Conservation (phyloP, 495 filamentous ascomycete species). For the Rostrohypoxylon terebratum region DNA sequence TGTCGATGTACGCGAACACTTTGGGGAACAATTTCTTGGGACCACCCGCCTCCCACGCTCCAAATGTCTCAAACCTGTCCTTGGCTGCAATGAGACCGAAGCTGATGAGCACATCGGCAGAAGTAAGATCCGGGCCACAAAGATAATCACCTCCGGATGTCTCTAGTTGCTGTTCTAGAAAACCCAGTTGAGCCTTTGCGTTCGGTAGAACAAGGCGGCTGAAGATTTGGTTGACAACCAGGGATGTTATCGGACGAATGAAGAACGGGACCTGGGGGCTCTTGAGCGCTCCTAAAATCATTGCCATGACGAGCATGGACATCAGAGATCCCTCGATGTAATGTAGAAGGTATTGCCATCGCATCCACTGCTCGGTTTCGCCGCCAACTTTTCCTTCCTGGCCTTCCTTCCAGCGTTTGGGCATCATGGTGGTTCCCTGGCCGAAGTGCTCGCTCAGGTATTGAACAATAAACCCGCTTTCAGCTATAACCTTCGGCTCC, state of each 20-base stretch:
- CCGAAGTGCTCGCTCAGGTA: constrained; percentile 82
- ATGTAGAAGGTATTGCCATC: constrained; percentile 83
- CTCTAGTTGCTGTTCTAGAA: constrained; percentile 77
- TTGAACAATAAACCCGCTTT: constrained; percentile 82
- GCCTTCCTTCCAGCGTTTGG: constrained; percentile 69
- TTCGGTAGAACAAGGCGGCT: constrained; percentile 71
- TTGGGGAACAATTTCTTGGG: constrained; percentile 52
- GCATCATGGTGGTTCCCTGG: constrained; percentile 64
- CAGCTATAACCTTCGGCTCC: constrained; percentile 76
- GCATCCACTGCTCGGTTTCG: constrained; percentile 80
- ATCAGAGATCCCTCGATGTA: constrained; percentile 80
- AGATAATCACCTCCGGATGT: constrained; percentile 75
- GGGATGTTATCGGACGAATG: constrained; percentile 77
- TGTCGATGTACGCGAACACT: constrained; percentile 70
- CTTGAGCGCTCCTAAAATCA: constrained; percentile 59
- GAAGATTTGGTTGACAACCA: constrained; percentile 72
- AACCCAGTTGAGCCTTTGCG: constrained; percentile 71
- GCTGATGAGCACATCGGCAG: constrained; percentile 83
- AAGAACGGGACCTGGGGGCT: constrained; percentile 82
- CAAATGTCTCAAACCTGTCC: constrained; percentile 66
- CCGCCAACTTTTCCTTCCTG: constrained; percentile 68
- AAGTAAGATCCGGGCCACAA: constrained; percentile 77
- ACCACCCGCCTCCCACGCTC: constrained; percentile 40
- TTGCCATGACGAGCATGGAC: constrained; percentile 69
- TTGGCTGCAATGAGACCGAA: constrained; percentile 74